Conservation (phyloP, 495 filamentous ascomycete genomes). For the Parathielavia hyrcaniae region DNA sequence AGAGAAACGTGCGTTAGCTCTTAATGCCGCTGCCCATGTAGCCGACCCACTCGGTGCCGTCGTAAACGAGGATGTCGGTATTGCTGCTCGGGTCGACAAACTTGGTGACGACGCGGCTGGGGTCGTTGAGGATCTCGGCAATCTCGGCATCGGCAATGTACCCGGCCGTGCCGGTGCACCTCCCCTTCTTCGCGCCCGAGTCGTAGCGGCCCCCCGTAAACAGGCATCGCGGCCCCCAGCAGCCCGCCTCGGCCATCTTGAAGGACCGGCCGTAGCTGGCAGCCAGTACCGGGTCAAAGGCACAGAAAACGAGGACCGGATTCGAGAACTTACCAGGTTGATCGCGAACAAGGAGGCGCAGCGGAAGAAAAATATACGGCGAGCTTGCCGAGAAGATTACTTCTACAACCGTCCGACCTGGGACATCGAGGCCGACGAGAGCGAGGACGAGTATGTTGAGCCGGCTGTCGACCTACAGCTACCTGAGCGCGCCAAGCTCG, state of each 20-base stretch:
- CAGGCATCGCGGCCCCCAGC: slow-evolving; percentile 12
- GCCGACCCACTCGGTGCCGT: slow-evolving; percentile 39
- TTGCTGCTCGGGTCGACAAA: slow-evolving; percentile 7
- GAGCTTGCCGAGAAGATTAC: slow-evolving; percentile 23
- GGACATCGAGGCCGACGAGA: too few species aligned
- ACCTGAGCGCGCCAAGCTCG: not conserved
- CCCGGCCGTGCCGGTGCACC: slow-evolving; percentile 36
- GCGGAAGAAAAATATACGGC: slow-evolving; percentile 12
- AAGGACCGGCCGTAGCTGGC: slow-evolving; percentile 39
- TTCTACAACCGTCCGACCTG: too few species aligned
- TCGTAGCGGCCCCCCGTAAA: slow-evolving; percentile 10
- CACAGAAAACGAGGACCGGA: slow-evolving; percentile 11
- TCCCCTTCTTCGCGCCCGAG: slow-evolving; percentile 24
- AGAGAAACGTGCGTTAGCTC: slow-evolving; percentile 19
- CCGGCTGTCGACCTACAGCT: too few species aligned
- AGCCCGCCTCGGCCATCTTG: slow-evolving; percentile 20
- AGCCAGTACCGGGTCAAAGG: slow-evolving; percentile 20
- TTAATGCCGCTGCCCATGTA: slow-evolving; percentile 38
- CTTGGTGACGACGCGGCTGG: too few species aligned
- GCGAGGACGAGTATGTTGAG: too few species aligned
- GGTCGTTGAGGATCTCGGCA: slow-evolving; percentile 19
- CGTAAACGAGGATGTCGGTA: slow-evolving; percentile 41
- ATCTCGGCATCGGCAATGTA: slow-evolving; percentile 39
- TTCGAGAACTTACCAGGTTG: slow-evolving; percentile 12
- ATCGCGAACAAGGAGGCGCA: slow-evolving; percentile 17